phyloP scores from a whole-genome alignment of 345 rosid species.

The Brassica carinata region DNA sequence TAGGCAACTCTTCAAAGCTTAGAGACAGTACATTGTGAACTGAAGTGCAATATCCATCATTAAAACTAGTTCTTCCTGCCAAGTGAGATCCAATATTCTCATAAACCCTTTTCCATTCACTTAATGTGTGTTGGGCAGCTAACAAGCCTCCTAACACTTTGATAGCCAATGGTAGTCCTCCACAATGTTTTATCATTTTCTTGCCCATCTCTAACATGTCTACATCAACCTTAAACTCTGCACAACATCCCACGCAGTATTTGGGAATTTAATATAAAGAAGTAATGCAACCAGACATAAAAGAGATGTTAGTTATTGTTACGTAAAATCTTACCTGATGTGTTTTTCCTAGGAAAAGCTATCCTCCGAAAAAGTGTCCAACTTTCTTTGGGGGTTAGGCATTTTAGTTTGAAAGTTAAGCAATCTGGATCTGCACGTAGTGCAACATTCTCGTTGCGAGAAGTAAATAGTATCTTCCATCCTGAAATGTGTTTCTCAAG shows the following conservation, averaged over 20 bases:
- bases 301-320: not conserved
- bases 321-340: too few species aligned
- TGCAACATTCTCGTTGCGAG: conserved; percentile 21
- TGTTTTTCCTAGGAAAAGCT: too few species aligned
- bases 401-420: not conserved
- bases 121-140: not conserved
- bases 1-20: conserved; percentile 23
- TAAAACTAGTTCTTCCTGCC: not conserved
- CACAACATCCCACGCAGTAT: not conserved
- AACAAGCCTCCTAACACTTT: not conserved
- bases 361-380: conserved; percentile 29
- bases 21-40: not conserved
- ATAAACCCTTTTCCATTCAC: not conserved
- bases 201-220: not conserved
- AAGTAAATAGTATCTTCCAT: too few species aligned
- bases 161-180: not conserved
- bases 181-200: not conserved
- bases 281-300: too few species aligned
- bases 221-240: not conserved
- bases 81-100: not conserved
- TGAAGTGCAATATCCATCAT: not conserved
- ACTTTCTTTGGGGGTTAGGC: conserved; percentile 32
- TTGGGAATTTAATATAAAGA: too few species aligned
- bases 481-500: too few species aligned
- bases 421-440: conserved; percentile 8